Percentiles rank a stretch among this genome's conserved stretches.
Evolutionary conservation across 2,329 filamentous ascomycete species (phyloP).

Genomic region (Didymella pomorum): DNA sequence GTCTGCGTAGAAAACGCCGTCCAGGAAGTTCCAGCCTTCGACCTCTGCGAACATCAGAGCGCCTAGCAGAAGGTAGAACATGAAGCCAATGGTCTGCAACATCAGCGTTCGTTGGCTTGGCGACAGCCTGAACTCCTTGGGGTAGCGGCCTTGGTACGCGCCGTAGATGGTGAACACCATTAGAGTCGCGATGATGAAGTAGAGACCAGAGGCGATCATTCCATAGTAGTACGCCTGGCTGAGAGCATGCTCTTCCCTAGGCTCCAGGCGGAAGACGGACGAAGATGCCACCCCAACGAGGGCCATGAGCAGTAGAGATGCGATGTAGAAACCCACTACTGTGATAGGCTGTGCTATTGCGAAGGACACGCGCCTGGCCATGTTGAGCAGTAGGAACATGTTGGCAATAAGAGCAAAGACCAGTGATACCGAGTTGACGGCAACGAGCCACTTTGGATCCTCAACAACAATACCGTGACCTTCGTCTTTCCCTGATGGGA

Average conservation of each 20-base stretch:
- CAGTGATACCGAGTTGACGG: slow-evolving; percentile 65
- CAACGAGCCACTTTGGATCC: slow-evolving; percentile 64
- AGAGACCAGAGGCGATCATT: slow-evolving; percentile 64
- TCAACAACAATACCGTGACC: slow-evolving; percentile 56
- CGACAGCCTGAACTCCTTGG: slow-evolving; percentile 64
- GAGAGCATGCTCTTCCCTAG: slow-evolving; percentile 56
- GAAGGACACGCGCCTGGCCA: slow-evolving; percentile 65
- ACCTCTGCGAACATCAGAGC: slow-evolving; percentile 58
- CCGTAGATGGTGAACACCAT: slow-evolving; percentile 65
- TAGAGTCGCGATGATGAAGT: slow-evolving; percentile 63
- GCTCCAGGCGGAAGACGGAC: slow-evolving; percentile 54
- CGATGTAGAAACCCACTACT: slow-evolving; percentile 65
- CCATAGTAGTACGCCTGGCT: slow-evolving; percentile 68
- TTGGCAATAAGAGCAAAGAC: slow-evolving; percentile 64
- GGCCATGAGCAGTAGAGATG: slow-evolving; percentile 62
- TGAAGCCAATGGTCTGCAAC: slow-evolving; percentile 61
- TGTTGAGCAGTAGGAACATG: slow-evolving; percentile 64
- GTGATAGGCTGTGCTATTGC: slow-evolving; percentile 66
- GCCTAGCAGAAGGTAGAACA: slow-evolving; percentile 58
- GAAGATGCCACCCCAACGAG: slow-evolving; percentile 60
- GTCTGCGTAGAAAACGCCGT: slow-evolving; percentile 65
- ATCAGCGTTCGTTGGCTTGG: slow-evolving; percentile 64
- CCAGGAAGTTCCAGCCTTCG: slow-evolving; percentile 62
- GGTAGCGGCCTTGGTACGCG: slow-evolving; percentile 62
- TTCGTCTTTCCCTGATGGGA: slow-evolving; percentile 57